Evolutionary conservation across 306 rosid species (phyloP).

Genomic region (Benincasa hispida): DNA sequence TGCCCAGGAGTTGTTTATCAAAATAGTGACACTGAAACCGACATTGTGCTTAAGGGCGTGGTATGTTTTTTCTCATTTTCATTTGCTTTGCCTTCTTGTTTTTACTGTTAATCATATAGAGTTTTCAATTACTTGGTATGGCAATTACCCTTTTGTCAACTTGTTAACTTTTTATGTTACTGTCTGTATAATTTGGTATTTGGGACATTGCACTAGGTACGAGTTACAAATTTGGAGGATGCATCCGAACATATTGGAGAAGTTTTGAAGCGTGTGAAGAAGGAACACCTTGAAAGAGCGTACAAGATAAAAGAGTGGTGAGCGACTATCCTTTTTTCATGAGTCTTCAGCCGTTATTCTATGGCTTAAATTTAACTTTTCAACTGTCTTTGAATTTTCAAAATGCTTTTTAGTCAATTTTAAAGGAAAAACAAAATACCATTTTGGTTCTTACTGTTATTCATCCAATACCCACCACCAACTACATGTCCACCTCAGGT

Average conservation of each 20-base stretch:
- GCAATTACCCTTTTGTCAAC: neutral
- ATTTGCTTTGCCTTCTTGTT: neutral
- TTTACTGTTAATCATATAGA: neutral
- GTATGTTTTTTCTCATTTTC: constrained; percentile 26
- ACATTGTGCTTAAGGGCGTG: constrained; percentile 87
- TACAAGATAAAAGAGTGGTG: constrained; percentile 74
- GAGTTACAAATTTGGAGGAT: constrained; percentile 88
- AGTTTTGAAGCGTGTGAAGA: constrained; percentile 90
- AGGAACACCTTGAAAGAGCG: constrained; percentile 73
- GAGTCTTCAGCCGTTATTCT: neutral
- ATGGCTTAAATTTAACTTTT: neutral
- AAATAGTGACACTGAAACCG: constrained; percentile 70
- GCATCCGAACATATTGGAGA: constrained; percentile 92
- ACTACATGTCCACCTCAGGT: neutral
- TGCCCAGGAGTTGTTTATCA: constrained; percentile 96
- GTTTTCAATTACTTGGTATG: neutral
- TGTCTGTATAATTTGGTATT: neutral
- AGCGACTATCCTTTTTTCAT: neutral
- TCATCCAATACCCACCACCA: neutral
- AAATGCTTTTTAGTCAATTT: neutral
- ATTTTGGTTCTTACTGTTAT: neutral
- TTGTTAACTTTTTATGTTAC: neutral
- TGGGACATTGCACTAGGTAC: constrained; percentile 42
- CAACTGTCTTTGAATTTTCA: neutral
- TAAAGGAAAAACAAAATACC: neutral